phyloP scores from a whole-genome alignment of 495 filamentous ascomycete species.

The Paragyromitra xinjiangensis region DNA sequence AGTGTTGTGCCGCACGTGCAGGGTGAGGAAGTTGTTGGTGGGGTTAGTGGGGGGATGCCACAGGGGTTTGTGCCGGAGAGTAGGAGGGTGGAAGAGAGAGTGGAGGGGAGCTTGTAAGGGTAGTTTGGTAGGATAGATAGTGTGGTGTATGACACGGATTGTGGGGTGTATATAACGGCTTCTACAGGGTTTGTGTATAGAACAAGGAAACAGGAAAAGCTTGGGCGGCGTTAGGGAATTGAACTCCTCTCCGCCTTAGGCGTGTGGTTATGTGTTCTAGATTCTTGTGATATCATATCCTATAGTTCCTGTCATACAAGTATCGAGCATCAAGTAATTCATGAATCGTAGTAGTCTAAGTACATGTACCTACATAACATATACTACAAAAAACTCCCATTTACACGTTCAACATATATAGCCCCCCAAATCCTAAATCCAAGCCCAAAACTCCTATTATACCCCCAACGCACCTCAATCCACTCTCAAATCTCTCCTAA shows the following conservation, averaged over 20 bases:
- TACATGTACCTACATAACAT: background rate
- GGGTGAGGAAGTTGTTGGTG: background rate
- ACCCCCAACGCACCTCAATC: background rate
- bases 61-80: conserved; percentile 1
- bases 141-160: background rate
- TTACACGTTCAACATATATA: no score
- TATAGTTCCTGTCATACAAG: no score
- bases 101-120: background rate
- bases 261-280: no score
- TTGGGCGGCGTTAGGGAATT: conserved; percentile 21
- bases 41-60: background rate
- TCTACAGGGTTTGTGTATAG: background rate
- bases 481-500: background rate
- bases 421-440: background rate
- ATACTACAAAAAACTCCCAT: background rate
- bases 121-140: background rate
- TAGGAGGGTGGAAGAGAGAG: background rate
- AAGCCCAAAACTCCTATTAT: background rate
- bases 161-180: background rate
- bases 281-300: no score
- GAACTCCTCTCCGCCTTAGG: conserved; percentile 5
- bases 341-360: no score
- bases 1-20: conserved; percentile 14
- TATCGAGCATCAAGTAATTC: no score
- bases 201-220: conserved; percentile 8